phyloP scores from a whole-genome alignment of 2,329 filamentous ascomycete genomes.

The Coniella vitis region DNA sequence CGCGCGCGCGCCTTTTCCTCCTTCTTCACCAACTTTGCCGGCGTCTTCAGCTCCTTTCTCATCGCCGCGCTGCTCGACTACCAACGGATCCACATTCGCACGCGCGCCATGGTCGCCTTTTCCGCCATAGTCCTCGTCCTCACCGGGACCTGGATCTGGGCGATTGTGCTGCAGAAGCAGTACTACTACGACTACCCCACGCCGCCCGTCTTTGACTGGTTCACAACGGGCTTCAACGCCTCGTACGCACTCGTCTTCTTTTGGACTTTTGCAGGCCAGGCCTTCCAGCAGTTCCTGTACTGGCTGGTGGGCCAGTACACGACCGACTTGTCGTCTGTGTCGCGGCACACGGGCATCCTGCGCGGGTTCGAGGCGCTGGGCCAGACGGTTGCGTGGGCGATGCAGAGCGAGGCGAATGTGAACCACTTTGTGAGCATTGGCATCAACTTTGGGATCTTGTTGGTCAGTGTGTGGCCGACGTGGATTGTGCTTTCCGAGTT shows the following conservation, averaged over 20 bases:
- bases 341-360: constrained; percentile 25
- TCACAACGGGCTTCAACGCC: constrained; percentile 47
- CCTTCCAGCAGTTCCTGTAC: constrained; percentile 27
- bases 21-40: constrained; percentile 30
- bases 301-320: constrained; percentile 28
- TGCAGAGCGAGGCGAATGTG: constrained; percentile 26
- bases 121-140: constrained; percentile 21
- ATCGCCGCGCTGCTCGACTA: constrained; percentile 25
- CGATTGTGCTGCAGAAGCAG: constrained; percentile 24
- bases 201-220: constrained; percentile 27
- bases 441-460: constrained; percentile 25
- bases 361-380: constrained; percentile 26
- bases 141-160: constrained; percentile 27
- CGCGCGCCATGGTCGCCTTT: constrained; percentile 23
- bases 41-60: constrained; percentile 21
- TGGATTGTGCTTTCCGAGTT: constrained; percentile 26
- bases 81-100: constrained; percentile 24
- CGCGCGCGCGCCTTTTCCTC: constrained; percentile 27
- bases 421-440: constrained; percentile 28
- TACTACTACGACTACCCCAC: constrained; percentile 24
- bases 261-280: constrained; percentile 50
- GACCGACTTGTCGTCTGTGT: constrained; percentile 25
- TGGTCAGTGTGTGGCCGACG: constrained; percentile 24
- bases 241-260: constrained; percentile 57
- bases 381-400: constrained; percentile 28